Evolutionary conservation across 371 early-diverging fungal species (phyloP).

Genomic region (Mortierella sp.): DNA sequence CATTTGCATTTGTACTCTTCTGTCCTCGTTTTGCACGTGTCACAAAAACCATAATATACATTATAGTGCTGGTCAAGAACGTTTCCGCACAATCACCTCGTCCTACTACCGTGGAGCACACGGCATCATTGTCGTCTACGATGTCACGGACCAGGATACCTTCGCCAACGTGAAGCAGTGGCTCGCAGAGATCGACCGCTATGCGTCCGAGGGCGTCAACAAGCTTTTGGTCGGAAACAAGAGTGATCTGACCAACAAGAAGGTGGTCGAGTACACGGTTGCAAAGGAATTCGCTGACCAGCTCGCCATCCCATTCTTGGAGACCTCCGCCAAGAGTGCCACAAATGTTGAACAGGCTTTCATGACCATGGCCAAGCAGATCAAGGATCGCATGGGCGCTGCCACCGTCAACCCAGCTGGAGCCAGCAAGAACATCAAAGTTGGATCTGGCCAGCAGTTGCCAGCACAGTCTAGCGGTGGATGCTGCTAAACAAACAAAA

Average conservation of each 20-base stretch:
- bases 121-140: constrained; percentile 99
- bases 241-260: constrained; percentile 94
- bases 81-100: constrained; percentile 99
- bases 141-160: constrained; percentile 96
- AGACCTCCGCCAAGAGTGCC: constrained; percentile 94
- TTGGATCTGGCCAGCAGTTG: constrained; percentile 54
- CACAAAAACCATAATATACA: constrained; percentile 15
- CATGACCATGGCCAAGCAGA: constrained; percentile 93
- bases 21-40: background rate
- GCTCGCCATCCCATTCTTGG: constrained; percentile 89
- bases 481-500: constrained; percentile 41
- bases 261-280: constrained; percentile 80
- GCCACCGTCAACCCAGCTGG: constrained; percentile 45
- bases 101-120: constrained; percentile 99
- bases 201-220: constrained; percentile 92
- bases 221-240: constrained; percentile 99
- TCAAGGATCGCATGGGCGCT: constrained; percentile 58
- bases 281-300: constrained; percentile 91
- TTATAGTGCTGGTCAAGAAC: constrained; percentile 99
- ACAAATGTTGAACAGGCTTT: constrained; percentile 97
- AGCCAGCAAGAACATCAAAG: constrained; percentile 53
- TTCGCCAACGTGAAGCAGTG: constrained; percentile 95
- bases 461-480: constrained; percentile 47
- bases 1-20: background rate
- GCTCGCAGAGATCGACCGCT: constrained; percentile 98